phyloP scores from a whole-genome alignment of 2,329 filamentous ascomycete species.

The Gremmenia infestans region DNA sequence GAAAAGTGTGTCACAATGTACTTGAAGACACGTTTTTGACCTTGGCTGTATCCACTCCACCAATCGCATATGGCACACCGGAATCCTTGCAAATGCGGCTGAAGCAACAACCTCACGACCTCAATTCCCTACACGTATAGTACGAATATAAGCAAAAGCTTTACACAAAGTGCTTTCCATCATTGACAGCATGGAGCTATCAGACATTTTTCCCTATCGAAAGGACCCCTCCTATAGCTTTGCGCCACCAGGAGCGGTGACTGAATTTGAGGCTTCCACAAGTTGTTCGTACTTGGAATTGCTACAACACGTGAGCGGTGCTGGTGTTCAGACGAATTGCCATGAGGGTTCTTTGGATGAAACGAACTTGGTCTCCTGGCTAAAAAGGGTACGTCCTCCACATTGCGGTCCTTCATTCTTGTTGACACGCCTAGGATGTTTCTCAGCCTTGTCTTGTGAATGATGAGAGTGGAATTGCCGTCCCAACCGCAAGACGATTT shows the following conservation, averaged over 20 bases:
- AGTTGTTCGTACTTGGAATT: neutral
- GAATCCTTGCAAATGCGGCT: neutral
- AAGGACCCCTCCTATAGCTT: neutral
- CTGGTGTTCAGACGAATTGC: neutral
- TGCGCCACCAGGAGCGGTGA: neutral
- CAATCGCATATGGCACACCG: neutral
- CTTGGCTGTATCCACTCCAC: neutral
- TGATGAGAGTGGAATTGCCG: neutral
- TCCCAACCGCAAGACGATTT: neutral
- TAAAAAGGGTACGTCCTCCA: neutral
- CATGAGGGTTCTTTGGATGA: neutral
- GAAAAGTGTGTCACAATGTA: too few species aligned
- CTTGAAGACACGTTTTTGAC: too few species aligned
- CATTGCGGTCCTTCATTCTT: neutral
- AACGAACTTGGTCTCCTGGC: neutral
- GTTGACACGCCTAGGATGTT: neutral
- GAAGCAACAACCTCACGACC: neutral
- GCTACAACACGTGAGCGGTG: neutral
- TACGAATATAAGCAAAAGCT: neutral
- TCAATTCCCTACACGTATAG: neutral
- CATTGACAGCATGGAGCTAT: neutral
- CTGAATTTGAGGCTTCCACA: neutral
- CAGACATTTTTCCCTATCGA: neutral
- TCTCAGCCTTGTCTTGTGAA: neutral
- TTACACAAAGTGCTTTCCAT: neutral